Evolutionary conservation across 2,329 filamentous ascomycete species (phyloP), one percentile per base, ranked within the genome.

Genomic region (Lachnellula cervina): DNA sequence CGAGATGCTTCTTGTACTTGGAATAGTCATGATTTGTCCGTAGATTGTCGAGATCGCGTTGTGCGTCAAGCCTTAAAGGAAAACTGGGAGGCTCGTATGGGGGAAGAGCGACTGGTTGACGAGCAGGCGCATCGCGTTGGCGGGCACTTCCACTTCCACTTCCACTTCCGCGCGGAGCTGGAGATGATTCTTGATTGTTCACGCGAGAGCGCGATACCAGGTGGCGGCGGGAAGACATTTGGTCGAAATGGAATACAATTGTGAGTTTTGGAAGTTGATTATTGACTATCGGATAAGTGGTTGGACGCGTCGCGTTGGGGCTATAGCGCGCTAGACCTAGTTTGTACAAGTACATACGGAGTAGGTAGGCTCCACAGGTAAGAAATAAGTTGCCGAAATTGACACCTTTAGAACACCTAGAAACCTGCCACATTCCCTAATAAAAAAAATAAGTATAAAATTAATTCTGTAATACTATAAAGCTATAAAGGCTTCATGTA

Each of bases 61-160:
- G 76, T 2, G 75, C 75, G 9, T 70, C 66, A 0, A 62, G 59
- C 51, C 76, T 80, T 19, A 86, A 75, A 0, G 80, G 74, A 54
- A 77, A 77, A 9, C 70, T 69, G 2, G 79, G 80, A 16, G 75
- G 72, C 66, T 83, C 72, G 66, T 86, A 86, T 6, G 72, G 62
- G 11, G 80, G 76, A 38, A 81, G 64, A 11, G 64, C 56, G 2
- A 68, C 64, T 3, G 57, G 46, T 48, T 55, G 49, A 17, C 47
- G 59, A 13, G 52, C 44, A 28, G 47, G 44, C 34, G 54, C 52
- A 49, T 59, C 54, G 45, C 57, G 56, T 9, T 54, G 51, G 45
- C 56, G 58, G 17, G 55, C 45, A 32, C 28, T 32, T 11, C 8
- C 28, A 28, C 25, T 28, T 25, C 23, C 23, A 25, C 23, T 25